Percentiles rank a stretch among this genome's conserved stretches.
Conservation (phyloP, 495 filamentous ascomycete genomes). For the Penicillium coprophilum region DNA sequence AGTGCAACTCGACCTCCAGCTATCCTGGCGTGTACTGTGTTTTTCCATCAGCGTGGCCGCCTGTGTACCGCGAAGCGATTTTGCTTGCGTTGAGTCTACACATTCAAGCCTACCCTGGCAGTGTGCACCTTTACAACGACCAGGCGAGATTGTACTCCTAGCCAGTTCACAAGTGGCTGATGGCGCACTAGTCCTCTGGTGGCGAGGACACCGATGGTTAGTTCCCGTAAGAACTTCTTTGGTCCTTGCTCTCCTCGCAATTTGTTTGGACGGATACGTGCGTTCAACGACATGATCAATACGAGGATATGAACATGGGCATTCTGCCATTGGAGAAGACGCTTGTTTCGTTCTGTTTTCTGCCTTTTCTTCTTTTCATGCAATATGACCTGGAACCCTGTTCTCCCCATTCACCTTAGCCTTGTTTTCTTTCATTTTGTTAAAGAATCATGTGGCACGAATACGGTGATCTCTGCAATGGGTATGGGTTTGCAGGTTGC, state of each 20-base stretch:
- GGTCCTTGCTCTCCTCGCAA: neutral
- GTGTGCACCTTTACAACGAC: slow-evolving; percentile 4
- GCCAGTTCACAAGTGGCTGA: slow-evolving; percentile 2
- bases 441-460: neutral
- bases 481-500: neutral
- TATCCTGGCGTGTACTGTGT: slow-evolving; percentile 3
- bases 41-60: neutral
- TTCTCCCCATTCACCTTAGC: neutral
- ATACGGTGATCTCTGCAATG: neutral
- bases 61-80: slow-evolving; percentile 3
- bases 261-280: slow-evolving; percentile 11
- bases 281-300: slow-evolving; percentile 24
- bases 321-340: slow-evolving; percentile 5
- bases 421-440: neutral
- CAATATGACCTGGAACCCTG: slow-evolving; percentile 1
- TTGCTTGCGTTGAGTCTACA: neutral
- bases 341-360: slow-evolving; percentile 10
- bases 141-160: slow-evolving; percentile 9
- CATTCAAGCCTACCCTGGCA: neutral
- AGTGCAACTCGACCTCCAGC: slow-evolving; percentile 2
- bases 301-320: slow-evolving; percentile 1
- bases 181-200: slow-evolving; percentile 2
- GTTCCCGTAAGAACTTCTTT: neutral
- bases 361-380: slow-evolving; percentile 13
- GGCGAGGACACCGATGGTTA: neutral